phyloP scores from a whole-genome alignment of 176 grass and related monocot species.

The Dendrocalamus sinicus region DNA sequence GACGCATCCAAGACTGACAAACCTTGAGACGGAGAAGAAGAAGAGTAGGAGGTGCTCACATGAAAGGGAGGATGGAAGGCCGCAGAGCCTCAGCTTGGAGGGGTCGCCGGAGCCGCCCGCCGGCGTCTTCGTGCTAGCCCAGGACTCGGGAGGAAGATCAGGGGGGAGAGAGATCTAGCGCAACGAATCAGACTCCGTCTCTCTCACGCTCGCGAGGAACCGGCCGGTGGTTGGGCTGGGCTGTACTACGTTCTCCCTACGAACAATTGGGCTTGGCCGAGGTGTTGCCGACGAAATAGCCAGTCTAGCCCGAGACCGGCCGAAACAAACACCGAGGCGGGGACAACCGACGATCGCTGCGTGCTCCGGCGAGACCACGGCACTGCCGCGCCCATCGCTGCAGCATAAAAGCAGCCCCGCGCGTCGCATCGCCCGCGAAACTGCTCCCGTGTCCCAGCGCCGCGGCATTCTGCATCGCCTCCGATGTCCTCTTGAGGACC shows the following conservation, averaged over 20 bases:
- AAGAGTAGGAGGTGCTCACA: constrained; percentile 22
- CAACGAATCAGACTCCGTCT: background rate
- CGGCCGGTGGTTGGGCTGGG: too few relatives aligned
- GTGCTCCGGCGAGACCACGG: constrained; percentile 32
- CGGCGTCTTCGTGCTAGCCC: background rate
- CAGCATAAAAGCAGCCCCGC: background rate
- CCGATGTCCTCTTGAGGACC: background rate
- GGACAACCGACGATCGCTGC: background rate
- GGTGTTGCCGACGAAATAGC: background rate
- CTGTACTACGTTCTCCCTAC: too few relatives aligned
- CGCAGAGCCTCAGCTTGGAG: background rate
- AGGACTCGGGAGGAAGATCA: background rate
- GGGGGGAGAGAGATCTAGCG: background rate
- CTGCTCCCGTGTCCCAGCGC: background rate
- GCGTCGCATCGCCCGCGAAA: background rate
- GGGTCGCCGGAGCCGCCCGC: constrained; percentile 7
- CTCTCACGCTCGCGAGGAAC: background rate
- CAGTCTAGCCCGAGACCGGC: background rate
- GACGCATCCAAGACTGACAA: background rate
- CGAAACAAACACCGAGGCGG: background rate
- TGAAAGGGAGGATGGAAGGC: background rate
- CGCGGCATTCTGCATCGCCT: background rate
- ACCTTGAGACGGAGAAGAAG: background rate
- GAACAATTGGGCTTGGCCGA: background rate
- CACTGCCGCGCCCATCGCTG: background rate